These are phyloP conservation scores for Plantago elongata DNA, from an alignment of 257 asterid species.

Conservation along the genomic window DNA sequence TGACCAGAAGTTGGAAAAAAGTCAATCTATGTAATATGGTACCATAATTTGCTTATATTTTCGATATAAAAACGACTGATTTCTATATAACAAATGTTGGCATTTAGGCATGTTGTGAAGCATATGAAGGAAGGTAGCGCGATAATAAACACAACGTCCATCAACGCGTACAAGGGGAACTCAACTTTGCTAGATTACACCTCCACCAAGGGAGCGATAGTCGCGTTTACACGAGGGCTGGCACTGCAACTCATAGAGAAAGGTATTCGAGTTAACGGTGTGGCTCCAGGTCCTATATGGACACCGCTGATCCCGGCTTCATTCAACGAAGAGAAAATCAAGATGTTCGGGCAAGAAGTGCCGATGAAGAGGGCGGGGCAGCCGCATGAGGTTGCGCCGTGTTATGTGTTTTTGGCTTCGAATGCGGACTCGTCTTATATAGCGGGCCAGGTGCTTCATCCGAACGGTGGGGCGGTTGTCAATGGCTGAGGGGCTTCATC, in stretches of 20 bases:
- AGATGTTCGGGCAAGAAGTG: conserved; percentile 36
- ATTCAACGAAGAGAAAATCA: conserved; percentile 29
- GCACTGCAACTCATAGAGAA: conserved; percentile 29
- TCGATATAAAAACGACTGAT: too few relatives aligned
- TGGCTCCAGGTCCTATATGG: conserved; percentile 54
- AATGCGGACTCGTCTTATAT: conserved; percentile 38
- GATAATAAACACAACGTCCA: conserved; percentile 41
- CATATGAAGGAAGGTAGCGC: conserved; percentile 48
- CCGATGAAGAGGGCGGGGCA: conserved; percentile 54
- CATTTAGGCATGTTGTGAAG: conserved; percentile 39
- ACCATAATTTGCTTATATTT: too few relatives aligned
- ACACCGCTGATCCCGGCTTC: conserved; percentile 49
- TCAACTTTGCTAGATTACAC: conserved; percentile 38
- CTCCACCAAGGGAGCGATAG: conserved; percentile 47
- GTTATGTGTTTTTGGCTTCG: conserved; percentile 47
- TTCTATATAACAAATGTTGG: not conserved
- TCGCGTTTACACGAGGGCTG: conserved; percentile 46
- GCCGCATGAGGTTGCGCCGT: conserved; percentile 46
- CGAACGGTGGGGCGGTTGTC: conserved; percentile 43
- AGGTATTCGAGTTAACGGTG: conserved; percentile 50
- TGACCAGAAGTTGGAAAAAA: too few relatives aligned
- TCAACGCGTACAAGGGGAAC: conserved; percentile 41
- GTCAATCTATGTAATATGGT: too few relatives aligned
- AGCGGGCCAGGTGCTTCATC: conserved; percentile 45
- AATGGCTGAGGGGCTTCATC: conserved; percentile 16